phyloP scores from a whole-genome alignment of 176 grass and related monocot species.

The Eragrostis curvula region DNA sequence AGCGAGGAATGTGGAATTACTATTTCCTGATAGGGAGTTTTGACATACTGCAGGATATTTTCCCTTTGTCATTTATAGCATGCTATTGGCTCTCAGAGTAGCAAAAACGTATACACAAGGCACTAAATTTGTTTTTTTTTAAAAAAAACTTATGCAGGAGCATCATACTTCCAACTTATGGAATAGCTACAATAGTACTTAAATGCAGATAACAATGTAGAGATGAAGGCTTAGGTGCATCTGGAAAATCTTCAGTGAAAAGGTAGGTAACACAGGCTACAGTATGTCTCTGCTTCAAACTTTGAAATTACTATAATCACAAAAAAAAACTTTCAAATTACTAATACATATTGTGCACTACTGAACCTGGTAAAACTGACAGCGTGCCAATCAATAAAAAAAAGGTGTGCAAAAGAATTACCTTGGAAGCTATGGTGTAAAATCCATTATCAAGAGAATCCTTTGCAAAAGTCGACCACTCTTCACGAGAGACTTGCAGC shows the following conservation, averaged over 20 bases:
- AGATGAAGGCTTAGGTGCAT: background rate
- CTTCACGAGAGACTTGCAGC: constrained; percentile 56
- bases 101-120: background rate
- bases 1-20: background rate
- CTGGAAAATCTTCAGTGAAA: background rate
- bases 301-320: background rate
- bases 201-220: background rate
- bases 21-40: background rate
- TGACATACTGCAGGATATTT: background rate
- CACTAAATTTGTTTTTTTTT: no score
- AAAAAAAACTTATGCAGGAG: background rate
- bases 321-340: no score
- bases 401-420: no score
- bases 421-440: constrained; percentile 78
- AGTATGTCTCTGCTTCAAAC: background rate
- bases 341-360: no score
- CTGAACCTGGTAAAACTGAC: no score
- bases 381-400: no score
- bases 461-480: constrained; percentile 83
- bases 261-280: background rate
- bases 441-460: constrained; percentile 86
- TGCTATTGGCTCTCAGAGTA: background rate
- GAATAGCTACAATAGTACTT: background rate
- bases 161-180: background rate
- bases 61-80: background rate